Conservation (phyloP, 345 rosid genomes). For the Hibiscus trionum region DNA sequence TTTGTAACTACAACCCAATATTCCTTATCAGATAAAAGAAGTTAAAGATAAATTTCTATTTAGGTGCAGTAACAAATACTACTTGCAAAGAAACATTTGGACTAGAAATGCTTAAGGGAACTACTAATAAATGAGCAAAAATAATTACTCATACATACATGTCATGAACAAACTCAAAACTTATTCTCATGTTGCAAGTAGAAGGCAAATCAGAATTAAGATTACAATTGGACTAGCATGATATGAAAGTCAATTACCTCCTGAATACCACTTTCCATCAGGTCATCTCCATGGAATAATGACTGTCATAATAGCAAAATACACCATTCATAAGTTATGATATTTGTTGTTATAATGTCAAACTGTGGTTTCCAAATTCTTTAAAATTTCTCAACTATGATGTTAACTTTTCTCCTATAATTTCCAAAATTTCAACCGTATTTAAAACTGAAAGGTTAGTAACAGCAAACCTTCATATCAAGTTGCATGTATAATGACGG, state of each 20-base stretch:
- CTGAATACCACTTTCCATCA: conserved; percentile 69
- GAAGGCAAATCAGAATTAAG: conserved; percentile 6
- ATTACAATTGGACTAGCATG: conserved; percentile 12
- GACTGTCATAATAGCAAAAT: conserved; percentile 45
- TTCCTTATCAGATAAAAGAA: neutral
- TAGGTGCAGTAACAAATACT: neutral
- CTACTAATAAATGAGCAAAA: neutral
- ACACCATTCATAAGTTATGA: conserved; percentile 8
- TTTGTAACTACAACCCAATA: neutral
- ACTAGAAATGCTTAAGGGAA: neutral
- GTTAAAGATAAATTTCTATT: neutral
- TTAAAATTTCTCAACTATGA: neutral
- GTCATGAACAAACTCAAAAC: neutral
- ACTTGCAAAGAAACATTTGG: neutral
- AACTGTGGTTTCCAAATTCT: neutral
- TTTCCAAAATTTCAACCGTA: neutral
- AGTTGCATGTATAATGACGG: conserved; percentile 68
- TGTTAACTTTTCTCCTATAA: conserved; percentile 7
- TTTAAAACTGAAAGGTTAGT: conserved; percentile 2
- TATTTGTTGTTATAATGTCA: neutral
- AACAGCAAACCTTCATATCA: conserved; percentile 56
- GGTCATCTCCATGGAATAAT: conserved; percentile 65
- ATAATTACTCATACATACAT: neutral
- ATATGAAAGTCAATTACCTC: conserved; percentile 51
- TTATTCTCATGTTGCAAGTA: neutral